Conservation (phyloP, 75 land plant genomes). For the Gnetum montanum region DNA sequence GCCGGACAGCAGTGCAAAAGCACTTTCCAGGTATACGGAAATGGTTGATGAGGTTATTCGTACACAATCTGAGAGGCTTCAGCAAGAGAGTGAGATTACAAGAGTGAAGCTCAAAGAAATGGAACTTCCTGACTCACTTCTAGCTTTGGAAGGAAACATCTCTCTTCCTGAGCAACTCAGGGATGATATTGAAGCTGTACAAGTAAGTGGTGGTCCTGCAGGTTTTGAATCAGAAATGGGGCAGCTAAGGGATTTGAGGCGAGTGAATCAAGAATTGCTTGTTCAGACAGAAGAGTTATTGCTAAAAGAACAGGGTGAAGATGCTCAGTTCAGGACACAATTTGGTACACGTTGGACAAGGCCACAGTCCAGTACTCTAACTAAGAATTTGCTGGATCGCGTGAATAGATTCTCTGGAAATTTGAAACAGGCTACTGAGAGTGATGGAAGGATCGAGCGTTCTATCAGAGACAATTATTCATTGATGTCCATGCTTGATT, state of each 20-base stretch:
- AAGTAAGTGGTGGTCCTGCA: constrained; percentile 82
- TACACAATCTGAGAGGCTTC: constrained; percentile 83
- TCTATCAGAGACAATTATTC: constrained; percentile 63
- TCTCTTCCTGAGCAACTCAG: constrained; percentile 68
- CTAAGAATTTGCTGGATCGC: constrained; percentile 84
- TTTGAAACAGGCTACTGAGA: constrained; percentile 88
- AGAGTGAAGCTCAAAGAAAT: constrained; percentile 87
- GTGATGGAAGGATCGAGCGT: constrained; percentile 92
- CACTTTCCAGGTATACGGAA: constrained; percentile 92
- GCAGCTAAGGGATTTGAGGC: constrained; percentile 82
- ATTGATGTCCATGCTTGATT: constrained; percentile 78
- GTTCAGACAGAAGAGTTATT: constrained; percentile 84
- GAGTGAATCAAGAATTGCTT: constrained; percentile 89
- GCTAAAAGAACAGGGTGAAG: constrained; percentile 91
- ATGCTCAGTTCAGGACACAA: constrained; percentile 82
- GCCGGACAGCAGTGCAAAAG: constrained; percentile 89
- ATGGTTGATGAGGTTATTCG: constrained; percentile 95
- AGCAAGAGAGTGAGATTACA: constrained; percentile 88
- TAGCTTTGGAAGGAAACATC: constrained; percentile 72
- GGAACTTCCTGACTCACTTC: constrained; percentile 92
- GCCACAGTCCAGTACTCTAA: constrained; percentile 90
- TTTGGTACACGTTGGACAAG: constrained; percentile 96
- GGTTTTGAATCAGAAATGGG: constrained; percentile 81
- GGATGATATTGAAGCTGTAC: constrained; percentile 94
- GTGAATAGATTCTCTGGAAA: constrained; percentile 86